Base-by-base conservation (phyloP, 148 eudicot genomes). In the Silene latifolia region DNA sequence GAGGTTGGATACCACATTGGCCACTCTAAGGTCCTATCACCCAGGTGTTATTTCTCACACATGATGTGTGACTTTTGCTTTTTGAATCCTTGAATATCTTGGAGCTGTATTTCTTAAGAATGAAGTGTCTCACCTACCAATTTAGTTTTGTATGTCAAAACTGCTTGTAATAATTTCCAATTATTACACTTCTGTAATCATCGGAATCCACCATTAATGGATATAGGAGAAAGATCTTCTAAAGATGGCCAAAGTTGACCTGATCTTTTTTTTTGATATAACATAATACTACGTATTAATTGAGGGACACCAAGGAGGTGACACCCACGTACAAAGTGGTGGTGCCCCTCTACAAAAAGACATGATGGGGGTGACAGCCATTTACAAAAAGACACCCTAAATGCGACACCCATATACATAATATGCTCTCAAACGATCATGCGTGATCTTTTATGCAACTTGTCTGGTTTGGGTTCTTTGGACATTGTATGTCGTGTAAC, bases 1-100 rank as follows among this genome's bases (percentile, higher is more conserved):
- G 98, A 94, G 78, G 93, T 94, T 78, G 98, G 97, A 72, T 94
- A 91, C 83, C 98, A 94, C 82, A 94, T 94, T 80, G 98, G 98
- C 69, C 98, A 90, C 75, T 91, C 96, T 64, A 87, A 78, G 87
- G 89, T 90, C 60, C 24, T 83, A 58, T 94, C 98, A 53, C 67
- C 83, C 72, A 91, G 95, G 98, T 93, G 80, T 72, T 29, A n/a
- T 56, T 24, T 15, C 19, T 10, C 62, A 62, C 51, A 63, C n/a
- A 32, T 74, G 24, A 56, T 25, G 9, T 42, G 63, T 76, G 47
- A 35, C 78, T 29, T 67, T 9, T 47, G 58, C 35, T 69, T 23
- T 54, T 13, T 12, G 47, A 46, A 4, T 69, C 32, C 72, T 21
- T 48, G 47, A 21, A n/a, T n/a, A n/a, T n/a, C 29, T 69, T 47